Conservation (phyloP, 2,329 filamentous ascomycete species). For the Hymenoscyphus fructigenus region DNA sequence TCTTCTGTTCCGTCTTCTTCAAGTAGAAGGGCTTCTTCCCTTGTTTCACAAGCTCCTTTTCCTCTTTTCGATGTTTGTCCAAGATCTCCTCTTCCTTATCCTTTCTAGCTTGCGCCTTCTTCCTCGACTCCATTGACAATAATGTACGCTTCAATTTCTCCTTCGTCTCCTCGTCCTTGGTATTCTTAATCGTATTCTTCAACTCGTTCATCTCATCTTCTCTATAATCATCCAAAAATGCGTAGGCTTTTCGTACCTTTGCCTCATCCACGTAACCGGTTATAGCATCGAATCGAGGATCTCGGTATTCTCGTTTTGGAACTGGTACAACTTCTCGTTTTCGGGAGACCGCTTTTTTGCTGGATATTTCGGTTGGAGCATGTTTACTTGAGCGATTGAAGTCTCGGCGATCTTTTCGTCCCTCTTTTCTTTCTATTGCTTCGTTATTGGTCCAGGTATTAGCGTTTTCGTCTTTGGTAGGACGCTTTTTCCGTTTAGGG, state of each 20-base stretch:
- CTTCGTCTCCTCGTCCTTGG: constrained; percentile 65
- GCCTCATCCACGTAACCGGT: constrained; percentile 55
- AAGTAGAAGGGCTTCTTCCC: constrained; percentile 93
- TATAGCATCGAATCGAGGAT: constrained; percentile 83
- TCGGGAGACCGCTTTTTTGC: constrained; percentile 80
- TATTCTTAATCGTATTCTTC: constrained; percentile 63
- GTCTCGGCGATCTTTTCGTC: constrained; percentile 41
- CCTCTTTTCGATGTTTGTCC: constrained; percentile 73
- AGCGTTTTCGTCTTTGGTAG: constrained; percentile 40
- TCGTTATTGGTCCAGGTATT: constrained; percentile 40
- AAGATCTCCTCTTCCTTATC: constrained; percentile 69
- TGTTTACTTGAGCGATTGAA: constrained; percentile 72
- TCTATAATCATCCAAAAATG: constrained; percentile 85
- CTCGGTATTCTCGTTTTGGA: constrained; percentile 63
- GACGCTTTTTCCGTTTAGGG: constrained; percentile 32
- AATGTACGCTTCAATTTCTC: constrained; percentile 72
- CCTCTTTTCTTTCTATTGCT: constrained; percentile 42
- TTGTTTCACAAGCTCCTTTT: constrained; percentile 81
- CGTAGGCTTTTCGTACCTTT: constrained; percentile 70
- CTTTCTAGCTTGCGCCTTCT: constrained; percentile 68
- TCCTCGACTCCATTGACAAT: constrained; percentile 74
- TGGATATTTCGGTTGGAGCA: constrained; percentile 79
- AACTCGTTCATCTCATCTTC: constrained; percentile 79
- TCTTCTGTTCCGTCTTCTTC: constrained; percentile 91
- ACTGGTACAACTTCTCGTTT: constrained; percentile 68